These are phyloP conservation scores for Dothideomycetes sp. DNA, from an alignment of 2,329 filamentous ascomycete species.

Conservation along the genomic window DNA sequence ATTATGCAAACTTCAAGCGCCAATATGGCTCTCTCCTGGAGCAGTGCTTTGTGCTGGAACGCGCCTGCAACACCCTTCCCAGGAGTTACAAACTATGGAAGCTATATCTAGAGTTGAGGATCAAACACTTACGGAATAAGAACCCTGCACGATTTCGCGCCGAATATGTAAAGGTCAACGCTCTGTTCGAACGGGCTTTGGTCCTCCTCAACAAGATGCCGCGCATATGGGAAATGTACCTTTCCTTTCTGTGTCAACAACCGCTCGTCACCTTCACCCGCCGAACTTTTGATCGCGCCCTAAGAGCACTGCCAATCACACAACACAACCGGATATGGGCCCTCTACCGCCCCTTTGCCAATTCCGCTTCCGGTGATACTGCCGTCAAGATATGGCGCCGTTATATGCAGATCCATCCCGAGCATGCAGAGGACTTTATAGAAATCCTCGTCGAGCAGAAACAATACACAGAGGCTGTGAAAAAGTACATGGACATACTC, in stretches of 20 bases:
- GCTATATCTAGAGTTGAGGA: conserved; percentile 81
- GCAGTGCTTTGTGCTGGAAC: conserved; percentile 79
- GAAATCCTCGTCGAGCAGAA: conserved; percentile 72
- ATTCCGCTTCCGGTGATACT: conserved; percentile 79
- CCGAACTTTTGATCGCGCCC: conserved; percentile 79
- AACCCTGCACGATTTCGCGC: conserved; percentile 69
- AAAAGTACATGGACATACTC: conserved; percentile 81
- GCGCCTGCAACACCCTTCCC: conserved; percentile 79
- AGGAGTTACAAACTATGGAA: conserved; percentile 99
- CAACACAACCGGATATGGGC: conserved; percentile 96
- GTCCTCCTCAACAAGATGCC: conserved; percentile 98
- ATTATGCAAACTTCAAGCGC: conserved; percentile 84
- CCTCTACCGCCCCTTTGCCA: conserved; percentile 81
- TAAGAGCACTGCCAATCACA: conserved; percentile 82
- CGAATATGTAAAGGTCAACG: conserved; percentile 89
- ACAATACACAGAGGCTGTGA: conserved; percentile 82
- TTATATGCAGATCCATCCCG: conserved; percentile 95
- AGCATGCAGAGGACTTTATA: conserved; percentile 91
- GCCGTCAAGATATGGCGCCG: conserved; percentile 88
- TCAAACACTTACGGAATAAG: conserved; percentile 53
- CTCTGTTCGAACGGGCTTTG: conserved; percentile 83
- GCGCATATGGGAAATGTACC: conserved; percentile 94
- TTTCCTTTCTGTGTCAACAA: conserved; percentile 79
- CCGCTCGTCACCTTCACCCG: conserved; percentile 82
- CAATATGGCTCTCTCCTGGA: conserved; percentile 77